phyloP scores from a whole-genome alignment of 1,284 basidiomycete genomes.

The Termitomyces sp. region DNA sequence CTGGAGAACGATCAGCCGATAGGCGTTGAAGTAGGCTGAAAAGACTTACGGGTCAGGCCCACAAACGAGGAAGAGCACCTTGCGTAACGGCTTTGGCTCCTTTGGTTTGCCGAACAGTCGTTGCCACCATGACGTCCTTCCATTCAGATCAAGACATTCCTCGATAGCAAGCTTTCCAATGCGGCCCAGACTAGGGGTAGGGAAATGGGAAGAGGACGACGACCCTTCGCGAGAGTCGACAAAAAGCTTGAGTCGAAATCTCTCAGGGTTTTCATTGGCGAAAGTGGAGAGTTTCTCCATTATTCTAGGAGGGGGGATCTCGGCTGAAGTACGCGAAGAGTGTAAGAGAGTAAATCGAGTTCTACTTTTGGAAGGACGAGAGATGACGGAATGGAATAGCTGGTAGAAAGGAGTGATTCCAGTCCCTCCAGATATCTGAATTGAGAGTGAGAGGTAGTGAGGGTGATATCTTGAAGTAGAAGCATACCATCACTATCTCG shows the following conservation, averaged over 20 bases:
- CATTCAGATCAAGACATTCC: constrained; percentile 30
- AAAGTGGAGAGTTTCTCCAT: constrained; percentile 46
- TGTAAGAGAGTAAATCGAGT: constrained; percentile 70
- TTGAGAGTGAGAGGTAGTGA: not conserved
- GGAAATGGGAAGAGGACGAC: constrained; percentile 17
- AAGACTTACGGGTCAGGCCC: constrained; percentile 69
- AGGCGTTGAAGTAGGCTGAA: constrained; percentile 38
- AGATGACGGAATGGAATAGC: constrained; percentile 45
- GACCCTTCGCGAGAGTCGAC: constrained; percentile 48
- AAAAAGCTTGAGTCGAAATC: constrained; percentile 53
- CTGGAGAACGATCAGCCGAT: constrained; percentile 33
- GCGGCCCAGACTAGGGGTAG: constrained; percentile 40
- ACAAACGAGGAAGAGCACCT: constrained; percentile 65
- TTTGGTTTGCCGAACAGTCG: constrained; percentile 28
- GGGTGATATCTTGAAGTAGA: not conserved
- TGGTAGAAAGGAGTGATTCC: constrained; percentile 81
- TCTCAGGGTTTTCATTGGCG: constrained; percentile 46
- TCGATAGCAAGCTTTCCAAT: constrained; percentile 49
- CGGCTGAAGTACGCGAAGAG: constrained; percentile 51
- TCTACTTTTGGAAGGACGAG: constrained; percentile 23
- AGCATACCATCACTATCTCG: constrained; percentile 70
- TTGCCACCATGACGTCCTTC: constrained; percentile 41
- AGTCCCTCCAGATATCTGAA: constrained; percentile 79
- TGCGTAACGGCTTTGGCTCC: constrained; percentile 27
- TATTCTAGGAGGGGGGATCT: constrained; percentile 62